These are phyloP conservation scores for Stevia rebaudiana DNA, from an alignment of 140 eudicot species.

Conservation along the genomic window DNA sequence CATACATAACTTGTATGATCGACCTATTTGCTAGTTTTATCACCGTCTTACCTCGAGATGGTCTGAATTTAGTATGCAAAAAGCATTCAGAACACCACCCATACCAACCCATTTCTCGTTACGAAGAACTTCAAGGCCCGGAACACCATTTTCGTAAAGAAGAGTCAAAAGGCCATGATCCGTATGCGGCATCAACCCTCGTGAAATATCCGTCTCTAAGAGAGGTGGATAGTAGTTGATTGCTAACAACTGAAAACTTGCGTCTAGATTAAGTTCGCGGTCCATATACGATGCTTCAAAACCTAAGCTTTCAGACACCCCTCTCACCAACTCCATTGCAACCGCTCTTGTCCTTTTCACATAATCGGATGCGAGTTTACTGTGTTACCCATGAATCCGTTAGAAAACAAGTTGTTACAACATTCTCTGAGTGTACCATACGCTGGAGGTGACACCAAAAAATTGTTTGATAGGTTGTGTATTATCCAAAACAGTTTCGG, in stretches of 20 bases:
- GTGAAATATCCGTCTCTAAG: constrained; percentile 3
- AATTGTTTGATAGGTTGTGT: no score
- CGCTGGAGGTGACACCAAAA: not conserved
- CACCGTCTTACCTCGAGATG: constrained; percentile 32
- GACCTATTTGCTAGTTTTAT: not conserved
- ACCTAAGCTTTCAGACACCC: constrained; percentile 35
- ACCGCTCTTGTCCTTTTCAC: constrained; percentile 27
- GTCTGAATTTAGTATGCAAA: constrained; percentile 30
- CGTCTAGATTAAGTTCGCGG: constrained; percentile 21
- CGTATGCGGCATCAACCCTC: constrained; percentile 29
- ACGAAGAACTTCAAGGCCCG: constrained; percentile 37
- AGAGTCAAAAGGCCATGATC: constrained; percentile 39
- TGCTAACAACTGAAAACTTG: constrained; percentile 28
- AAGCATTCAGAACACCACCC: constrained; percentile 31
- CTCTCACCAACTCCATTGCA: constrained; percentile 33
- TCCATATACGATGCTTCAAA: constrained; percentile 34
- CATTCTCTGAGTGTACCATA: not conserved
- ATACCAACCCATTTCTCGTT: constrained; percentile 38
- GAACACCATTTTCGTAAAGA: constrained; percentile 41
- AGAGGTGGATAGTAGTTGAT: constrained; percentile 28
- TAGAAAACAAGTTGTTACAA: not conserved
- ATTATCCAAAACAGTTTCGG: no score
- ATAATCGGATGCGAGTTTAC: constrained; percentile 32
- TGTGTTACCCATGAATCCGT: not conserved
- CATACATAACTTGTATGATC: no score